Evolutionary conservation across 2,329 filamentous ascomycete species (phyloP), one percentile per base, ranked within the genome.

Genomic region (Aureobasidium sp.): DNA sequence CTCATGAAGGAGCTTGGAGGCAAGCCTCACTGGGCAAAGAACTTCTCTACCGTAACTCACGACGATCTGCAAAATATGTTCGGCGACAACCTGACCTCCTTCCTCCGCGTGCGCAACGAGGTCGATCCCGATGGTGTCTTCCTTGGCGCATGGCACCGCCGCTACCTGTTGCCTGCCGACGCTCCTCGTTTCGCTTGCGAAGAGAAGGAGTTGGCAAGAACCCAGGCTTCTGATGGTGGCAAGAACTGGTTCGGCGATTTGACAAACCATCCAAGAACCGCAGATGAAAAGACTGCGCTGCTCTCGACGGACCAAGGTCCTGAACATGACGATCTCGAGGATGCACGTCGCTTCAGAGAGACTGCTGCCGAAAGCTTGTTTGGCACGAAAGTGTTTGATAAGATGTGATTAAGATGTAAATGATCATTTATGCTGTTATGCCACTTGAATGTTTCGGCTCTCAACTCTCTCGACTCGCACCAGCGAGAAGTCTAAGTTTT

Each of bases 1-100:
- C 79, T 96, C 49, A 96, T 96, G 91, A 86, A 85, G 63, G 89
- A 95, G 48, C 79, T 95, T 68, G 89, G 88, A 58, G 91, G 88
- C 9, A 84, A 84, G 49, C 91, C 91, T 20, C 91, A 96, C 75
- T 96, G 91, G 90, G 91, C 91, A 8, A 96, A 96, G 81, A 96
- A 96, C 73, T 96, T 95, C 74, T 78, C 80, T 51, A 80, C 82
- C 9, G 80, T 82, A 4, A 76, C 79, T 5, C 80, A 82, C 12
- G 69, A 77, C 0, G 84, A 89, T 34, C 80, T 96, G 47, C 48
- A 62, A 20, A 58, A 47, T 31, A 84, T 90, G 73, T 95, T 94
- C 71, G 87, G 87, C 44, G 73, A 80, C n/a, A 78, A 87, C 52
- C 78, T 95, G 63, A 75, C 80, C 20, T 76, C 83, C 51, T 96